Evolutionary conservation across 176 grass and related monocot genomes (phyloP), one percentile per base, ranked within the genome.

Genomic region (Hordeum vulgare): DNA sequence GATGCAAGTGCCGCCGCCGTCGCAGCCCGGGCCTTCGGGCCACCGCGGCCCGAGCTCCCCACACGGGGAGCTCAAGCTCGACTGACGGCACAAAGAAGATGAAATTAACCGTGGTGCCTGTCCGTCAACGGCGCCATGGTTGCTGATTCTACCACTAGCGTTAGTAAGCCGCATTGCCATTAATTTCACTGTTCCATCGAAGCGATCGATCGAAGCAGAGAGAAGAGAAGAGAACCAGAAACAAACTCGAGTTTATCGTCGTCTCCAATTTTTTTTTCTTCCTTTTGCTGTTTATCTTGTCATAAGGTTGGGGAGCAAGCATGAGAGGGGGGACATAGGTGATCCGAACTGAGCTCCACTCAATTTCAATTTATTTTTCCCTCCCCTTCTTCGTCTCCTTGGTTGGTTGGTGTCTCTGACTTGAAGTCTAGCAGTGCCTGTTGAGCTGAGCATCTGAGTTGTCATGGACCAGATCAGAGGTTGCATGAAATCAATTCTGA

Each of bases 101-200:
- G 42, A n/a, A 71, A 71, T 24, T 42, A 7, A 14, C 37, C 67
- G 0, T 14, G 67, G 67, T 2, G 66, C 40, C 35, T 11, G 25
- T n/a, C n/a, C n/a, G n/a, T 26, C 24, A 40, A 70, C 2, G 67
- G n/a, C 24, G 67, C 29, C 71, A 53, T 3, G 31, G 45, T 73
- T 80, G 68, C 51, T 71, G 71, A 82, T 76, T 65, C 44, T 57
- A 67, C 53, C 29, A 73, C 42, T 67, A 74, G 60, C 66, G 14
- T 84, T 84, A 84, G 87, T 67, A 78, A 61, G 27, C 35, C 2
- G 42, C 66, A 76, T 87, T 74, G 83, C 66, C 65, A 49, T 83
- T 73, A 49, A 49, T 73, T 83, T 83, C 84, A 86, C 84, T 90
- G 88, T 86, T 83, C 74, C 79, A 86, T 80, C 76, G 54, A 34